Base-by-base conservation (phyloP, 139 green algal species). In the Tetraselmis striata region DNA sequence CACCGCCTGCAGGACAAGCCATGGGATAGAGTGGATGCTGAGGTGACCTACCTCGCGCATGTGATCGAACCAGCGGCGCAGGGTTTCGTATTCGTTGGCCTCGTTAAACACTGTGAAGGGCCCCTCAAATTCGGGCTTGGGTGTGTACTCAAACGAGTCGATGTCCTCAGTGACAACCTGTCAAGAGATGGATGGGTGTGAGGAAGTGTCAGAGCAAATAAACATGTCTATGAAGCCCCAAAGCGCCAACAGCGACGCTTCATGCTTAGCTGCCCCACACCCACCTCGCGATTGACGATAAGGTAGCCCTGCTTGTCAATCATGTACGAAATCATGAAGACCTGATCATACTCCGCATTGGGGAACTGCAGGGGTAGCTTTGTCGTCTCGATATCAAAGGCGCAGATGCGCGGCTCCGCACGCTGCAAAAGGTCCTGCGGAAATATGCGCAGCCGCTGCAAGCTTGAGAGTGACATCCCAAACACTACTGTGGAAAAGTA, bases 291-390 rank as follows among this genome's bases (percentile, higher is more conserved):
- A 89, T 98, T 99, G 59, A 95, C 91, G 84, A 99, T 98, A 5
- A 99, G 94, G 92, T 96, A 99, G 76, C 96, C 96, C 86, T 98
- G 90, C 67, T 87, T 88, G 89, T 99, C 95, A 0, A 99, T 27
- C 96, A 99, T 99, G 93, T 99, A 99, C 1, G 96, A 99, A 77
- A 99, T 99, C 96, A 99, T 99, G 86, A 99, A 98, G 26, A 99
- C 90, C 89, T 97, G 89, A 83, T 99, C 96, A 83, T 96, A 95
- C 79, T 97, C 95, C 25, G 96, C 91, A 79, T 99, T 98, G 79
- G 96, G 96, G 83, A 99, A 99, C 89, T 98, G 94, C 82, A 99
- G 93, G 31, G 96, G 96, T 86, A 98, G 93, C 92, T 99, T 99
- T 59, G 96, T 98, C 31, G 95, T 98, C 92, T 99, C 96, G 78